These are phyloP conservation scores for Brasilioporus rufonigricans DNA, from an alignment of 768 basidiomycete genomes.

Conservation along the genomic window DNA sequence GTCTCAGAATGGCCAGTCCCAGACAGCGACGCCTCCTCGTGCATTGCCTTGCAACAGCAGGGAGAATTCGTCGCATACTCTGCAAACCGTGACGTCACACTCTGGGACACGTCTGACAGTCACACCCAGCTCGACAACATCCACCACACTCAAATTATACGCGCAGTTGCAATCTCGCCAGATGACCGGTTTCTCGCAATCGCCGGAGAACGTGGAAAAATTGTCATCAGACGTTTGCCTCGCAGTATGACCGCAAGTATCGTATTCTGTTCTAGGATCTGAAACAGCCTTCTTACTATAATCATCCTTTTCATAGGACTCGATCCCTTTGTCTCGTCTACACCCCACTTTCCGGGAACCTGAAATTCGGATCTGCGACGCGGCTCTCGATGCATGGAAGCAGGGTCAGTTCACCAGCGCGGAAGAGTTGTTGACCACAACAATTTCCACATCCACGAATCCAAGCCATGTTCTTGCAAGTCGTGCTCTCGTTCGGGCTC, in stretches of 20 bases:
- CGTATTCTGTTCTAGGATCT: not conserved
- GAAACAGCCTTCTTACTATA: not conserved
- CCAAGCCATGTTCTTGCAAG: not conserved
- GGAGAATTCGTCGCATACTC: not conserved
- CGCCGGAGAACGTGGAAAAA: not conserved
- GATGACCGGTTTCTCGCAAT: slow-evolving; percentile 1
- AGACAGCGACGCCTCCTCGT: not conserved
- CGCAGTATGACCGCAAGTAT: not conserved
- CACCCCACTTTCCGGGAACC: no score
- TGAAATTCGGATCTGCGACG: not conserved
- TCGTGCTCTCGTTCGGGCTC: not conserved
- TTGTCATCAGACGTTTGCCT: not conserved
- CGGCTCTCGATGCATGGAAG: not conserved
- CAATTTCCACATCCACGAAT: not conserved
- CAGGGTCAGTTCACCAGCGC: not conserved
- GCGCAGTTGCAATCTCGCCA: no score
- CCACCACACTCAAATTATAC: not conserved
- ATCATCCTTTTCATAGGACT: not conserved
- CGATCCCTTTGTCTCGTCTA: no score
- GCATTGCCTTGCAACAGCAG: not conserved
- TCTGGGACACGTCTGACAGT: slow-evolving; percentile 1
- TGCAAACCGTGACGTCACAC: not conserved
- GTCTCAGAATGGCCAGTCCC: not conserved
- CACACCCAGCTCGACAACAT: not conserved
- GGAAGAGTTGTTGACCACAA: not conserved